A percentile compares a stretch with the other conserved stretches of the same genome.
These are phyloP conservation scores for Exserohilum turcica DNA, from an alignment of 2,329 filamentous ascomycete species.

Conservation along the genomic window DNA sequence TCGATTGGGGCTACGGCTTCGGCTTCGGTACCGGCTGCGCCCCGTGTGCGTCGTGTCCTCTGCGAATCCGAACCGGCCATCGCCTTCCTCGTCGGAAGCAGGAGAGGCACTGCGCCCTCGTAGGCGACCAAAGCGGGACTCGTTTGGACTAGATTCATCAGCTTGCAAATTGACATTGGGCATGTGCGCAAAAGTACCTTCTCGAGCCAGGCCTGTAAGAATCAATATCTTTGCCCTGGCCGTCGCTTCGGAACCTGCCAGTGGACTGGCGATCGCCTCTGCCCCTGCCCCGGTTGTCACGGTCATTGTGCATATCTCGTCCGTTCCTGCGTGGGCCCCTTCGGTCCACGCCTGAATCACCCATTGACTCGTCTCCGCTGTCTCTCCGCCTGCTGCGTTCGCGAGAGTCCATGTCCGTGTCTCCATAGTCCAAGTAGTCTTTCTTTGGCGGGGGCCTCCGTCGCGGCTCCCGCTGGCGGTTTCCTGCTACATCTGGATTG, in stretches of 20 bases:
- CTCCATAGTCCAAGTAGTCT: conserved; percentile 39
- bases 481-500: conserved; percentile 81
- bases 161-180: not conserved
- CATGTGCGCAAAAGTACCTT: conserved; percentile 21
- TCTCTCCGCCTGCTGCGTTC: conserved; percentile 30
- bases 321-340: conserved; percentile 32
- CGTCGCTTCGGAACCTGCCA: conserved; percentile 18
- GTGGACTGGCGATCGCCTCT: conserved; percentile 14
- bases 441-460: conserved; percentile 56
- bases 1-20: conserved; percentile 38
- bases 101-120: conserved; percentile 67
- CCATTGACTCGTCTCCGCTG: conserved; percentile 76
- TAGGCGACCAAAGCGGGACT: conserved; percentile 54
- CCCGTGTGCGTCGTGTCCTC: conserved; percentile 54
- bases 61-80: conserved; percentile 56
- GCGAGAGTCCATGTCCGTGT: conserved; percentile 28
- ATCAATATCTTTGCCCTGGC: conserved; percentile 32
- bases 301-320: conserved; percentile 24
- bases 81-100: conserved; percentile 51
- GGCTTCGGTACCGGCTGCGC: conserved; percentile 51
- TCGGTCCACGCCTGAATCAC: conserved; percentile 59
- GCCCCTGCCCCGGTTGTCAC: conserved; percentile 23
- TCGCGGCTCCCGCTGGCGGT: conserved; percentile 56
- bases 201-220: conserved; percentile 38
- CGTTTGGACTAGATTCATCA: conserved; percentile 26